These are phyloP conservation scores for Pichia gijzeniarum DNA, from an alignment of 805 yeast genomes.

Conservation along the genomic window DNA sequence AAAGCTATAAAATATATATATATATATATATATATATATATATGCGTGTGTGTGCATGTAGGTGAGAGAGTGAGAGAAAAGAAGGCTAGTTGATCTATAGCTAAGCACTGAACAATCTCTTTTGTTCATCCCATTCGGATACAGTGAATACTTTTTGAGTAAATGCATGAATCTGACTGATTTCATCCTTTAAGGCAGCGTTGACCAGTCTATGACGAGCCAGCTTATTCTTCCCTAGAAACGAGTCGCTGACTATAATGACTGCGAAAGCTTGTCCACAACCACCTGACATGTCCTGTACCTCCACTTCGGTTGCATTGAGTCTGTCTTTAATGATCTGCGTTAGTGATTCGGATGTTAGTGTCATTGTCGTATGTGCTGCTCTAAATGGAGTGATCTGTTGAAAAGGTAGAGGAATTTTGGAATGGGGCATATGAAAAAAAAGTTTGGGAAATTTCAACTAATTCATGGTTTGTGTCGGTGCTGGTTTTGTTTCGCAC, in stretches of 20 bases:
- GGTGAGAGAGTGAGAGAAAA: background rate
- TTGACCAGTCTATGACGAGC: slow-evolving; percentile 86
- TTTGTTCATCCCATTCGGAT: slow-evolving; percentile 69
- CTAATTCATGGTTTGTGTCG: too few species aligned
- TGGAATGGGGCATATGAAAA: too few species aligned
- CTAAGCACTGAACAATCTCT: slow-evolving; percentile 19
- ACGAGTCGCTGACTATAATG: slow-evolving; percentile 65
- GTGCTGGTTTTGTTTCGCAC: too few species aligned
- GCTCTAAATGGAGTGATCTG: too few species aligned
- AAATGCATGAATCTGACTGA: slow-evolving; percentile 86
- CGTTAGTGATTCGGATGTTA: slow-evolving; percentile 37
- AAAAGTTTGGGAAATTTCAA: too few species aligned
- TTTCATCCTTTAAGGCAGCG: slow-evolving; percentile 71
- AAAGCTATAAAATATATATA: background rate
- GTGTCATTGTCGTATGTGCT: too few species aligned
- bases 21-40: too few species aligned
- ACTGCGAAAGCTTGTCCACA: slow-evolving; percentile 98
- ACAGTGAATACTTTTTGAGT: slow-evolving; percentile 87
- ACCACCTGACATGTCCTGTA: slow-evolving; percentile 81
- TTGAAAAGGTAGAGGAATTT: too few species aligned
- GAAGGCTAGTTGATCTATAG: background rate
- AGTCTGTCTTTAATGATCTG: slow-evolving; percentile 47
- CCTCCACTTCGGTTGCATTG: slow-evolving; percentile 60
- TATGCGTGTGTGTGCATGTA: too few species aligned
- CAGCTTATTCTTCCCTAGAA: slow-evolving; percentile 76